Conservation (phyloP, 805 yeast species). For the Saccharomyces mikatae region DNA sequence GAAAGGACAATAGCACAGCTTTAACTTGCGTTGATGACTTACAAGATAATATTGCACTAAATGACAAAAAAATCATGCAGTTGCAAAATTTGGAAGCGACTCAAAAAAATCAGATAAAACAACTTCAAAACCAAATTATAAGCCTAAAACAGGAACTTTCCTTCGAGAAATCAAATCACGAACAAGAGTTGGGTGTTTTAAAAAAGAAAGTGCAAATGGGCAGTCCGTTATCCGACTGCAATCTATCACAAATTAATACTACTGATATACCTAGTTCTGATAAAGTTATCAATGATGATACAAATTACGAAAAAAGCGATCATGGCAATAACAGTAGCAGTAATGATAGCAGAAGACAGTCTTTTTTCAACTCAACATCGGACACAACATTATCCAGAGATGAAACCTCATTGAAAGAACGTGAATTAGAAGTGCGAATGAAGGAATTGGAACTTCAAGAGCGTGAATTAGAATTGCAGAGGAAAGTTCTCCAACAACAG, state of each 20-base stretch:
- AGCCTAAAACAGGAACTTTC: not conserved
- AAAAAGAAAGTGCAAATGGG: not conserved
- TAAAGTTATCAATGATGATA: not conserved
- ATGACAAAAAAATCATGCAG: not conserved
- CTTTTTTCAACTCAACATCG: not conserved
- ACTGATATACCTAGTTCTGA: not conserved
- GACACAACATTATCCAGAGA: not conserved
- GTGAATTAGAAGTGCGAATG: slow-evolving; percentile 23
- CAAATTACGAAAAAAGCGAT: not conserved
- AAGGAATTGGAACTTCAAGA: slow-evolving; percentile 26
- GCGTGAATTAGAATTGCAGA: slow-evolving; percentile 24
- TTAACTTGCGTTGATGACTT: not conserved
- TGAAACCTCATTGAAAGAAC: slow-evolving; percentile 17
- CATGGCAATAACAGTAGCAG: not conserved
- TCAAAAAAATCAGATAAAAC: not conserved
- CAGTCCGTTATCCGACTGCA: not conserved
- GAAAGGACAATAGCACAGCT: slow-evolving; percentile 41
- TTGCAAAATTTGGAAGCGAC: not conserved
- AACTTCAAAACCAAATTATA: not conserved
- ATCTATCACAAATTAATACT: not conserved
- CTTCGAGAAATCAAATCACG: not conserved
- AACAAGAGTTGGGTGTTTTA: not conserved
- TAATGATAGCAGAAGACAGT: not conserved
- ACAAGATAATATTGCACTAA: not conserved
- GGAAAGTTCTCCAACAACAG: slow-evolving; percentile 14